Evolutionary conservation across 345 rosid species (phyloP).

Genomic region (Nasturtium officinale): DNA sequence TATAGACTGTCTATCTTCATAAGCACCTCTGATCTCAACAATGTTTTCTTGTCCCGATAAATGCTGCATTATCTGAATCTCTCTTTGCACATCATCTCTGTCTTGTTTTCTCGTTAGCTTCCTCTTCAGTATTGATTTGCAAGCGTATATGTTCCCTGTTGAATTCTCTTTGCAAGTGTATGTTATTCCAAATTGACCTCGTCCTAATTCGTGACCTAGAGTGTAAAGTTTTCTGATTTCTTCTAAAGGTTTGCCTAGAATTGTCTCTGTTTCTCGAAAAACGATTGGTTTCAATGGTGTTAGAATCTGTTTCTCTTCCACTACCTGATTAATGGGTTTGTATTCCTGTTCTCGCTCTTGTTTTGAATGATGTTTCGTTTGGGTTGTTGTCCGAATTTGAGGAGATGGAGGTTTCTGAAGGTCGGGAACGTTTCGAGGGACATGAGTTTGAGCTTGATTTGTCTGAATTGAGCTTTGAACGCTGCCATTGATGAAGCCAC

Average conservation of each 20-base stretch:
- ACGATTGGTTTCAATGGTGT: slow-evolving; percentile 33
- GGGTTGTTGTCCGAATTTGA: slow-evolving; percentile 36
- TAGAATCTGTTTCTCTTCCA: slow-evolving; percentile 11
- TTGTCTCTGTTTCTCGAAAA: slow-evolving; percentile 44
- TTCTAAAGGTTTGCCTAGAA: slow-evolving; percentile 70
- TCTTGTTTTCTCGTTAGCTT: slow-evolving; percentile 59
- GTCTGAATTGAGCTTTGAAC: slow-evolving; percentile 35
- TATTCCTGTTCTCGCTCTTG: slow-evolving; percentile 15
- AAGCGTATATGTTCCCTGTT: slow-evolving; percentile 62
- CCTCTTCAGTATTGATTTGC: slow-evolving; percentile 79
- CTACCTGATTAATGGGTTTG: slow-evolving; percentile 14
- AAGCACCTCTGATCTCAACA: slow-evolving; percentile 75
- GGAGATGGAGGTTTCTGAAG: slow-evolving; percentile 42
- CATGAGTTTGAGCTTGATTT: slow-evolving; percentile 29
- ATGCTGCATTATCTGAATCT: slow-evolving; percentile 84
- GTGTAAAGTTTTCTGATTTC: slow-evolving; percentile 60
- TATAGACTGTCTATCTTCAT: slow-evolving; percentile 68
- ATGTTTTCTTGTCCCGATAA: slow-evolving; percentile 78
- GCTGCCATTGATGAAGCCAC: slow-evolving; percentile 40
- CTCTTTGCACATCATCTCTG: slow-evolving; percentile 70
- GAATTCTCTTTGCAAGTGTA: slow-evolving; percentile 71
- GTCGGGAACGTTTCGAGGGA: slow-evolving; percentile 20
- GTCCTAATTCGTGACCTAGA: slow-evolving; percentile 72
- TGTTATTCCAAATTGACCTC: slow-evolving; percentile 82
- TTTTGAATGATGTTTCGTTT: slow-evolving; percentile 10